phyloP scores from a whole-genome alignment of 2,329 filamentous ascomycete species.

The Diatrype stigma region DNA sequence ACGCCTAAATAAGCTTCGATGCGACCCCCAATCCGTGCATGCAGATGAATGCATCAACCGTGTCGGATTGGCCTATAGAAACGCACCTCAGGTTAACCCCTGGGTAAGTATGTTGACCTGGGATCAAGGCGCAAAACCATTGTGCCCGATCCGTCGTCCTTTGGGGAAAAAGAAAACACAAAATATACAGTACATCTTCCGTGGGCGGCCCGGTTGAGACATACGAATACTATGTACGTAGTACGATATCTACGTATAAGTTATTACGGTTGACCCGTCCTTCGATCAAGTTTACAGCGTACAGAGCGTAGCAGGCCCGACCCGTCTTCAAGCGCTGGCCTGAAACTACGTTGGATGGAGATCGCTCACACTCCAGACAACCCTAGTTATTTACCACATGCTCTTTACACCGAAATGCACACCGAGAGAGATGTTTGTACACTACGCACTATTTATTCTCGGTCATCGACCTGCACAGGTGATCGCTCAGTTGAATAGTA shows the following conservation, averaged over 20 bases:
- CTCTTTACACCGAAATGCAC: neutral
- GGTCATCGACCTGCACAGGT: neutral
- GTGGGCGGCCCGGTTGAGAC: too few relatives aligned
- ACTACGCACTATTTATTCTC: neutral
- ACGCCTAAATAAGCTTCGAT: slow-evolving; percentile 1
- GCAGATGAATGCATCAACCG: neutral
- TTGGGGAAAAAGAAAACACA: too few relatives aligned
- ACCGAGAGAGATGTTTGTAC: neutral
- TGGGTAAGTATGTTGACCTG: neutral
- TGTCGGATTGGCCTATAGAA: neutral
- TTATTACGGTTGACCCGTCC: too few relatives aligned
- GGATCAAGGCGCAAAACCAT: neutral
- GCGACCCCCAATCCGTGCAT: neutral
- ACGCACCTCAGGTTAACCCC: neutral
- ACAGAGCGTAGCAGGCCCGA: too few relatives aligned
- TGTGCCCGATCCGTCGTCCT: neutral
- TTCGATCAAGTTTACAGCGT: too few relatives aligned
- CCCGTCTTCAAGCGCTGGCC: too few relatives aligned
- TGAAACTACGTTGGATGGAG: too few relatives aligned
- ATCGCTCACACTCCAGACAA: too few relatives aligned
- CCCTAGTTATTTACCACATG: too few relatives aligned
- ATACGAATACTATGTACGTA: too few relatives aligned
- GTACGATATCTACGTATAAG: too few relatives aligned
- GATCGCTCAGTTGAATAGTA: neutral
- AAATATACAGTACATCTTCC: too few relatives aligned